phyloP scores from a whole-genome alignment of 495 filamentous ascomycete genomes.

The Hyaloscypha bicolor region DNA sequence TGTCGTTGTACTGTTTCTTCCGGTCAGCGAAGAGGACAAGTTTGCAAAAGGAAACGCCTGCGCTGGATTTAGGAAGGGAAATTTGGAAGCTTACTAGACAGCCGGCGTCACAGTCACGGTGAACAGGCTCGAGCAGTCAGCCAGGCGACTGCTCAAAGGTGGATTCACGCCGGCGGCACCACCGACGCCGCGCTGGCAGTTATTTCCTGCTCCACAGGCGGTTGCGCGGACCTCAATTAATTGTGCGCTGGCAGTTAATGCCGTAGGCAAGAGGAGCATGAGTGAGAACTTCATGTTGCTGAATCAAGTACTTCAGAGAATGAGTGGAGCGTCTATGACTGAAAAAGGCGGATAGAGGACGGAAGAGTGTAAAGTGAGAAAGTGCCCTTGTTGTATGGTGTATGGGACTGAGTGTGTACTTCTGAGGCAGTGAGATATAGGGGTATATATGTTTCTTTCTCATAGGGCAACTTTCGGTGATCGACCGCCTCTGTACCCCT shows the following conservation, averaged over 20 bases:
- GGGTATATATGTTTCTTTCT: neutral
- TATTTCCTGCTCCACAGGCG: neutral
- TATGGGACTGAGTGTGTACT: neutral
- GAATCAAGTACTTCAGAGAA: neutral
- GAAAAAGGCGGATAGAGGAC: neutral
- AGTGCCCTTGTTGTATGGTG: too few relatives aligned
- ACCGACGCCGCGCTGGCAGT: neutral
- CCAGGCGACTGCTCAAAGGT: neutral
- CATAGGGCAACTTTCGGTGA: neutral
- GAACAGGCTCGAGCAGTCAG: conserved; percentile 3
- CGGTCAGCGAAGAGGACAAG: neutral
- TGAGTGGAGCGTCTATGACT: neutral
- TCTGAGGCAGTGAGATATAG: neutral
- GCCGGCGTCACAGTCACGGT: conserved; percentile 1
- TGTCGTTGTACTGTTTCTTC: neutral
- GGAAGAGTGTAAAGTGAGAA: too few relatives aligned
- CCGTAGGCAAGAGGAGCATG: conserved; percentile 1
- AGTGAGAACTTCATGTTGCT: conserved; percentile 1
- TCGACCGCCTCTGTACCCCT: neutral
- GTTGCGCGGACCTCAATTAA: neutral
- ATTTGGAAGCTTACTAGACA: neutral
- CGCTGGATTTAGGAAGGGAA: neutral
- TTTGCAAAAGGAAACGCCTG: neutral
- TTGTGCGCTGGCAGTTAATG: neutral
- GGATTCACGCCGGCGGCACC: neutral